A percentile compares a stretch with the other conserved stretches of the same genome.
Evolutionary conservation across 345 rosid genomes (phyloP).

Genomic region (Schrenkiella parvula): DNA sequence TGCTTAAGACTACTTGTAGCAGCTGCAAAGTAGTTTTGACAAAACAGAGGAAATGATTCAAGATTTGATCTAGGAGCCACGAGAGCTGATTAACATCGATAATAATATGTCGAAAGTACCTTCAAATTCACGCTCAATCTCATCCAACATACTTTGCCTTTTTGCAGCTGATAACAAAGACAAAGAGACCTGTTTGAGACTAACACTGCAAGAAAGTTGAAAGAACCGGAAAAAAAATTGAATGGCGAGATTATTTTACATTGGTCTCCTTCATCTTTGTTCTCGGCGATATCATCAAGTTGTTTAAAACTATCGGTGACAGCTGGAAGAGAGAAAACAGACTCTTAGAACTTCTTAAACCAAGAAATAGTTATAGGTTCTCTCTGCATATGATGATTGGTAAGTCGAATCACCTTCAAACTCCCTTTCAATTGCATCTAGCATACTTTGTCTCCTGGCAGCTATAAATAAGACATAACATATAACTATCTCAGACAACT

Average conservation of each 20-base stretch:
- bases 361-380: neutral
- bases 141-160: constrained; percentile 34
- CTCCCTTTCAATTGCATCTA: constrained; percentile 28
- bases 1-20: constrained; percentile 26
- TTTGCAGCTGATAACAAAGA: constrained; percentile 28
- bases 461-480: constrained; percentile 4
- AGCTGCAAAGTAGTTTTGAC: constrained; percentile 15
- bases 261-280: constrained; percentile 22
- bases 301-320: constrained; percentile 19
- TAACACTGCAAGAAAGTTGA: neutral
- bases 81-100: neutral
- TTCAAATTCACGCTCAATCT: constrained; percentile 36
- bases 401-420: constrained; percentile 22
- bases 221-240: neutral
- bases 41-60: constrained; percentile 6
- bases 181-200: constrained; percentile 1
- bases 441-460: constrained; percentile 25
- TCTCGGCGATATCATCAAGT: constrained; percentile 16
- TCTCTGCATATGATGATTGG: neutral
- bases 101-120: neutral
- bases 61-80: neutral
- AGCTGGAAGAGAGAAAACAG: constrained; percentile 12
- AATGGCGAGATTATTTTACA: neutral
- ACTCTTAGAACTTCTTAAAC: constrained; percentile 8
- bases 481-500: neutral